These are phyloP conservation scores for Primulina eburnea DNA, from an alignment of 257 asterid genomes.

Conservation along the genomic window DNA sequence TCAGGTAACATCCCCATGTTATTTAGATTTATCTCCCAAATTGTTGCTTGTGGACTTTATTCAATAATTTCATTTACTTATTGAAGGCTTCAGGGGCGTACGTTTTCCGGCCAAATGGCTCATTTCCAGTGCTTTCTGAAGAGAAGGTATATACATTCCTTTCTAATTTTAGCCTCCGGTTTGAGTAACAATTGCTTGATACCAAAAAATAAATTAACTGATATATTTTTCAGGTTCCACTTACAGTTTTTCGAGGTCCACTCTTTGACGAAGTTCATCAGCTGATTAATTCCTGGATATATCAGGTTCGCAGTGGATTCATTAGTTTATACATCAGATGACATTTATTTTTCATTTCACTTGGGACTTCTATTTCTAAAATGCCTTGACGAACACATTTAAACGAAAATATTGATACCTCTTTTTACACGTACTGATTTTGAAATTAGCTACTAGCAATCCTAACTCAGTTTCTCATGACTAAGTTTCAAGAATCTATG, in stretches of 20 bases:
- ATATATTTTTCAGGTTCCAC: slow-evolving; percentile 30
- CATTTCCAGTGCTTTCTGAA: slow-evolving; percentile 41
- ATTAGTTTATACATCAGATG: not conserved
- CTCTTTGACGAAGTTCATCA: slow-evolving; percentile 74
- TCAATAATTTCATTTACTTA: not conserved
- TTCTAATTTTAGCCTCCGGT: slow-evolving; percentile 3
- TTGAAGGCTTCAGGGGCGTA: slow-evolving; percentile 77
- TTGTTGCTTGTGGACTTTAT: not conserved
- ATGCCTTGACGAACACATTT: not conserved
- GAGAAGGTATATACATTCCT: slow-evolving; percentile 37
- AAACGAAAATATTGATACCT: not conserved
- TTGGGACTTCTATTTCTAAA: no score
- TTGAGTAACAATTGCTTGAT: slow-evolving; percentile 3
- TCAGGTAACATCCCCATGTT: not conserved
- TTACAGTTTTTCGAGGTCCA: slow-evolving; percentile 57
- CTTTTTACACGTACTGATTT: not conserved
- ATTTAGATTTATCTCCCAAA: slow-evolving; percentile 8
- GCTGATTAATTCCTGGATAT: slow-evolving; percentile 61
- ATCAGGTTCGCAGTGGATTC: slow-evolving; percentile 49
- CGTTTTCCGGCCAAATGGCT: slow-evolving; percentile 64
- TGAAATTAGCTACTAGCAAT: not conserved
- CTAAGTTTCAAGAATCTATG: not conserved
- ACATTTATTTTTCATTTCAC: not conserved
- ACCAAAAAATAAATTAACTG: slow-evolving; percentile 15
- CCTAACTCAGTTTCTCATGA: not conserved